Evolutionary conservation across 2,329 filamentous ascomycete species (phyloP), one percentile per base, ranked within the genome.

Genomic region (Fusarium tanahbumbuense): DNA sequence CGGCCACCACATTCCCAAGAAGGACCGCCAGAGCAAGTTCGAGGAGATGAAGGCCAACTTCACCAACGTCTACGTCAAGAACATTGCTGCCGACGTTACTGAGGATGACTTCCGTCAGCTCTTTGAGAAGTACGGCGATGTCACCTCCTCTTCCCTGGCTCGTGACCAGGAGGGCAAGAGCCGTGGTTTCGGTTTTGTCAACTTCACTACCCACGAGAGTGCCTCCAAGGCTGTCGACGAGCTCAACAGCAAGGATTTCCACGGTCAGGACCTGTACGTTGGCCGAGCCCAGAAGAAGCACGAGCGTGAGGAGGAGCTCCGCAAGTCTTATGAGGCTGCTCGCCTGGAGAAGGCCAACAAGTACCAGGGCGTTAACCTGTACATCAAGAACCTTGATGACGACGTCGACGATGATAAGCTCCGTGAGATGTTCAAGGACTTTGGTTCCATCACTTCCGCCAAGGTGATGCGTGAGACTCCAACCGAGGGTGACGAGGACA

Each of bases 41-140:
- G 96, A 99, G 87, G 96, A 99, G 88, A 99, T 99, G 95, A 99
- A 99, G 91, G 96, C 96, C 83, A 99, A 99, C 88, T 99, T 97
- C 89, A 99, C 96, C 87, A 99, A 99, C 83, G 91, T 99, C 83
- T 99, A 99, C 85, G 93, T 99, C 86, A 99, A 99, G 91, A 99
- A 99, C 86, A 92, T 99, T 76, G 89, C 91, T 77, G 78, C 85
- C 37, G 95, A 98, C 50, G 93, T 91, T 71, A 92, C 89, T 64
- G 96, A 99, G 68, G 94, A 98, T 11, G 92, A 98, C 80, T 98
- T 99, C 90, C 93, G 94, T 76, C 88, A 91, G 68, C 87, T 98
- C 53, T 98, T 99, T 77, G 93, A 96, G 87, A 91, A 91, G 83
- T 97, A 89, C 78, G 96, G 96, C 75, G 92, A 97, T 61, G 96